A percentile compares a stretch with the other conserved stretches of the same genome.
Conservation (phyloP, 345 rosid species). For the Gynandropsis gynandra region DNA sequence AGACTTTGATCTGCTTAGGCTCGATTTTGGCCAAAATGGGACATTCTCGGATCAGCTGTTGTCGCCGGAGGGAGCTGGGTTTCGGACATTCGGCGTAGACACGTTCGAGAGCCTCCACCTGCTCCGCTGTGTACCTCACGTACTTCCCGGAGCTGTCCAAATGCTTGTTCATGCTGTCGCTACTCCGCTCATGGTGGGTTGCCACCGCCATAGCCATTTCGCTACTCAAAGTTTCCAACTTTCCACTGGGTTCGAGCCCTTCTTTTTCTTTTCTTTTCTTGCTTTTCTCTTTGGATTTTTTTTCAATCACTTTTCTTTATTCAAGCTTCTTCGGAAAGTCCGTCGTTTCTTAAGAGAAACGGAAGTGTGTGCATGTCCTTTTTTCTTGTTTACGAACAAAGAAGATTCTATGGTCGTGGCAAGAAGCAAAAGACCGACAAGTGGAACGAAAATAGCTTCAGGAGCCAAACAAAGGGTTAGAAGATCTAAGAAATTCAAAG, state of each 20-base stretch:
- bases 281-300: conserved; percentile 18
- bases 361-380: conserved; percentile 16
- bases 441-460: conserved; percentile 22
- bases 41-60: conserved; percentile 92
- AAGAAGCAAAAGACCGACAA: conserved; percentile 18
- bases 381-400: conserved; percentile 18
- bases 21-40: conserved; percentile 87
- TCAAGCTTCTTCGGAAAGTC: conserved; percentile 34
- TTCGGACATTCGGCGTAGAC: conserved; percentile 80
- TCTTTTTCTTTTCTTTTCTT: conserved; percentile 2
- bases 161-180: conserved; percentile 72
- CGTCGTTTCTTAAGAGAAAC: conserved; percentile 33
- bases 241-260: conserved; percentile 2
- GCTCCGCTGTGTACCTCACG: conserved; percentile 43
- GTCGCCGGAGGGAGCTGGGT: conserved; percentile 89
- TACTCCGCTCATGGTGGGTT: conserved; percentile 56
- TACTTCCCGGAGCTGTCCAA: conserved; percentile 71
- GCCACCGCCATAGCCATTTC: conserved; percentile 84
- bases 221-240: conserved; percentile 20
- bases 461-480: not conserved
- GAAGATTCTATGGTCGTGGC: conserved; percentile 31
- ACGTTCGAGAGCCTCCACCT: conserved; percentile 29
- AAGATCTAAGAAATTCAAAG: conserved; percentile 28
- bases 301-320: not conserved
- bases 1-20: conserved; percentile 99